phyloP scores from a whole-genome alignment of 768 basidiomycete genomes.

The Russula vinacea region DNA sequence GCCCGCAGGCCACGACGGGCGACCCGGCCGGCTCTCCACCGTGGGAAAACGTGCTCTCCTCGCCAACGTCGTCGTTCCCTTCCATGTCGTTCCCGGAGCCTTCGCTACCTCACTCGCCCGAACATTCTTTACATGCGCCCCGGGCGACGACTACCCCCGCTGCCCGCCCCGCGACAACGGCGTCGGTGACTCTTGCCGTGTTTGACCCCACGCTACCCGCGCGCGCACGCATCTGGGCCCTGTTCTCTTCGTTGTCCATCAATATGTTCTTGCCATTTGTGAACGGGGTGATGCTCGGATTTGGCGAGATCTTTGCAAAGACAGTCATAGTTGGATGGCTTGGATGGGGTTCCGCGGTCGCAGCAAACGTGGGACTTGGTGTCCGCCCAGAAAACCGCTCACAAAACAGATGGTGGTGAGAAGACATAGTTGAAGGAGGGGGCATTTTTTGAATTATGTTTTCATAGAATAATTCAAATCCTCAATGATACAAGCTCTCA shows the following conservation, averaged over 20 bases:
- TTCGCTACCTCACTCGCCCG: constrained; percentile 47
- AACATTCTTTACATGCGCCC: constrained; percentile 30
- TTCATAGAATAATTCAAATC: constrained; percentile 17
- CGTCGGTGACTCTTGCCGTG: constrained; percentile 59
- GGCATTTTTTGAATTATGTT: constrained; percentile 15
- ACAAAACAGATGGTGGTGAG: not conserved
- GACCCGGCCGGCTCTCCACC: constrained; percentile 37
- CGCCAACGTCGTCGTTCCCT: constrained; percentile 59
- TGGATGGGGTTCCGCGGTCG: constrained; percentile 41
- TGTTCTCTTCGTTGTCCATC: constrained; percentile 73
- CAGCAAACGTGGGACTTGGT: constrained; percentile 30
- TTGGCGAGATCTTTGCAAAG: constrained; percentile 90
- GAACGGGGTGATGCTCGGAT: constrained; percentile 95
- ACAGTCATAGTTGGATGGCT: constrained; percentile 59
- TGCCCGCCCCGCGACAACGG: constrained; percentile 17
- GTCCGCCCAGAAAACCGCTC: not conserved
- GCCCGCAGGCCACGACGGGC: constrained; percentile 17
- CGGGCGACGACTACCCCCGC: constrained; percentile 14
- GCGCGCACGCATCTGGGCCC: constrained; percentile 63
- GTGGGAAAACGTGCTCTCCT: constrained; percentile 66
- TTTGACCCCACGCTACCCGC: constrained; percentile 66
- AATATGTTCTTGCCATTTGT: constrained; percentile 86
- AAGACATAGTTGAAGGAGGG: not conserved
- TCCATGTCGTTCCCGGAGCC: constrained; percentile 73
- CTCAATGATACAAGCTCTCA: not conserved